Evolutionary conservation across 2,329 filamentous ascomycete genomes (phyloP).

Genomic region (Colletotrichum sansevieriae): DNA sequence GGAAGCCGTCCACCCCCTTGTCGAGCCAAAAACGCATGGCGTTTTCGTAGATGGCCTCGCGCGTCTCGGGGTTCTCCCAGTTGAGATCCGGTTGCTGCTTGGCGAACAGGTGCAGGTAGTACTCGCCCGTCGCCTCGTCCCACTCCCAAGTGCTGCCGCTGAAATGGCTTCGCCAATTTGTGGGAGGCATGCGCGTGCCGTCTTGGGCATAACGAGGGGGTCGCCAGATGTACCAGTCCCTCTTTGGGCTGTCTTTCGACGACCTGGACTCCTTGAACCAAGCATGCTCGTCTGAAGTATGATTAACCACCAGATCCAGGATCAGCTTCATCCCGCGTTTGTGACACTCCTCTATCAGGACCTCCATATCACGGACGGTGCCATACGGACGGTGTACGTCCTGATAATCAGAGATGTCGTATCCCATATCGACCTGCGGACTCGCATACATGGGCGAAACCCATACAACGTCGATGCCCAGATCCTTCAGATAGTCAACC

Average conservation of each 20-base stretch:
- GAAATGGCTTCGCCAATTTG: constrained; percentile 79
- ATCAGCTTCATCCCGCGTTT: constrained; percentile 77
- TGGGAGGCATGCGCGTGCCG: constrained; percentile 76
- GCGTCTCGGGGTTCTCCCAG: constrained; percentile 79
- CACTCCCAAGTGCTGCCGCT: constrained; percentile 76
- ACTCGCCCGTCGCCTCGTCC: constrained; percentile 79
- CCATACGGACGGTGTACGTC: constrained; percentile 75
- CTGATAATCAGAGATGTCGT: constrained; percentile 78
- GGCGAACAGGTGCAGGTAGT: constrained; percentile 83
- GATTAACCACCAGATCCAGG: constrained; percentile 83
- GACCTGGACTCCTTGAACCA: constrained; percentile 79
- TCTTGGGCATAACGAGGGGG: constrained; percentile 65
- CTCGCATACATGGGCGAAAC: constrained; percentile 74
- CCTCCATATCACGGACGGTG: constrained; percentile 74
- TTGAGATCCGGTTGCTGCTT: constrained; percentile 87
- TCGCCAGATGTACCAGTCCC: constrained; percentile 77
- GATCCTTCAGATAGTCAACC: constrained; percentile 70
- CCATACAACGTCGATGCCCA: constrained; percentile 77
- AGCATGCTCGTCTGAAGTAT: constrained; percentile 78
- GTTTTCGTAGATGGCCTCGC: constrained; percentile 77
- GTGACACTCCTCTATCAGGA: constrained; percentile 70
- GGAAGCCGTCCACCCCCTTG: constrained; percentile 78
- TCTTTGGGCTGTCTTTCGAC: constrained; percentile 71
- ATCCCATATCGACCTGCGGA: constrained; percentile 78
- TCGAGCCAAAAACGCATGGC: constrained; percentile 85